Percentiles rank a stretch among this genome's conserved stretches.
phyloP scores from a whole-genome alignment of 2,329 filamentous ascomycete genomes.

The Leptosphaerulina australis region DNA sequence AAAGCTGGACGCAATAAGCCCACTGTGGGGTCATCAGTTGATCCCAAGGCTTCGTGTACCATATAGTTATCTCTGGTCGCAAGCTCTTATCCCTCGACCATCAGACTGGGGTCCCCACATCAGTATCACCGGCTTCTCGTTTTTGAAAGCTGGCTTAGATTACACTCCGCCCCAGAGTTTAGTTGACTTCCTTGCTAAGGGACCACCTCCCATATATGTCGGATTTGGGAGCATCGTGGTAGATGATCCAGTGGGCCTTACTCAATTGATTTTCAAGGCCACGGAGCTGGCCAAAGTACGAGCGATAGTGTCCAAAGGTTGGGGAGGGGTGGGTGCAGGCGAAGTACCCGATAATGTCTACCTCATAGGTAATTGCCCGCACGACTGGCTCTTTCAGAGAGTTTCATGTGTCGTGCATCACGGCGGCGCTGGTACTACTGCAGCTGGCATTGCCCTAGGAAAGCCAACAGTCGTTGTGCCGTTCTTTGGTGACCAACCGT shows the following conservation, averaged over 20 bases:
- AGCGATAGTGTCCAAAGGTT: conserved; percentile 62
- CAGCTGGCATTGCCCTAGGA: conserved; percentile 59
- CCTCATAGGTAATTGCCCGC: conserved; percentile 60
- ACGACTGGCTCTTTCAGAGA: conserved; percentile 64
- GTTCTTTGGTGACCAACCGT: conserved; percentile 65
- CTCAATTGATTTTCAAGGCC: conserved; percentile 56
- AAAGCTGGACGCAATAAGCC: conserved; percentile 49
- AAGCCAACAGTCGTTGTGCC: conserved; percentile 62
- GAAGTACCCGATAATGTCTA: conserved; percentile 51
- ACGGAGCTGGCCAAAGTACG: conserved; percentile 48
- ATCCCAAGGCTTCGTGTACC: conserved; percentile 50
- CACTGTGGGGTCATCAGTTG: conserved; percentile 49
- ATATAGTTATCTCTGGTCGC: conserved; percentile 57
- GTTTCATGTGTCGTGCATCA: conserved; percentile 64
- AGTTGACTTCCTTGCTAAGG: conserved; percentile 54
- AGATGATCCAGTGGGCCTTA: conserved; percentile 56
- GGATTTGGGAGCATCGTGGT: conserved; percentile 64
- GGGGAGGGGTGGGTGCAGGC: conserved; percentile 53
- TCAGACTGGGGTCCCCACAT: conserved; percentile 32
- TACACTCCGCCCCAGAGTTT: conserved; percentile 51
- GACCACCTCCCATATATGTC: conserved; percentile 60
- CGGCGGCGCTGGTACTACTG: conserved; percentile 65
- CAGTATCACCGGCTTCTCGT: conserved; percentile 57
- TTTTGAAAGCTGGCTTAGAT: conserved; percentile 45
- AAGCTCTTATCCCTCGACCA: conserved; percentile 38